Conservation (phyloP, 2,329 filamentous ascomycete species). For the Furcasterigmium sp. region DNA sequence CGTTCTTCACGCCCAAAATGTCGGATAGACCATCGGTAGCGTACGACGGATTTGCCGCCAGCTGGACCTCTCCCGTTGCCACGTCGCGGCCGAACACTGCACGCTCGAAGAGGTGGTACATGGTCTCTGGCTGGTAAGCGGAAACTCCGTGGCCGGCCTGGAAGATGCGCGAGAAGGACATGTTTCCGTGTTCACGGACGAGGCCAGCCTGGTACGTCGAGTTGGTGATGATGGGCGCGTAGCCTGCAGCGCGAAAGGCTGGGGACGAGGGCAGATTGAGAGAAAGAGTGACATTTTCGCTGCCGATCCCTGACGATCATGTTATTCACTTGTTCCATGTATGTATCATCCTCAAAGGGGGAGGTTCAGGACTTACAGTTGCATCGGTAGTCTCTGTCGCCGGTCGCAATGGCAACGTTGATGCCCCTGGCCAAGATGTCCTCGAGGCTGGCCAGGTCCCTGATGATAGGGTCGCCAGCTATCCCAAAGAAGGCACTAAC, state of each 20-base stretch:
- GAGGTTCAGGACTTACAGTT: constrained; percentile 21
- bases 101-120: constrained; percentile 43
- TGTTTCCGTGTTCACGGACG: constrained; percentile 62
- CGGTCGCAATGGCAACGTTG: constrained; percentile 49
- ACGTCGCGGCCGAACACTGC: constrained; percentile 41
- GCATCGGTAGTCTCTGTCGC: constrained; percentile 50
- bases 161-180: constrained; percentile 52
- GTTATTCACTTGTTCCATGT: no score
- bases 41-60: constrained; percentile 12
- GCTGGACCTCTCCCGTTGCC: constrained; percentile 32
- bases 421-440: constrained; percentile 50
- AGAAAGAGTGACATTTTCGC: constrained; percentile 39
- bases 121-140: constrained; percentile 40
- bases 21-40: constrained; percentile 20
- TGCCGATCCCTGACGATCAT: constrained; percentile 36
- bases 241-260: constrained; percentile 56
- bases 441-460: constrained; percentile 24
- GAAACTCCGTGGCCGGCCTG: constrained; percentile 50
- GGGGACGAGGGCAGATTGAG: constrained; percentile 58
- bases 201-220: constrained; percentile 54
- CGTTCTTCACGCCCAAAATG: constrained; percentile 42
- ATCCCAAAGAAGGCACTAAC: constrained; percentile 29
- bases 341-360: no score
- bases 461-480: constrained; percentile 21
- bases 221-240: constrained; percentile 57